Base-by-base conservation (phyloP, 495 filamentous ascomycete genomes). In the Podospora sp. region DNA sequence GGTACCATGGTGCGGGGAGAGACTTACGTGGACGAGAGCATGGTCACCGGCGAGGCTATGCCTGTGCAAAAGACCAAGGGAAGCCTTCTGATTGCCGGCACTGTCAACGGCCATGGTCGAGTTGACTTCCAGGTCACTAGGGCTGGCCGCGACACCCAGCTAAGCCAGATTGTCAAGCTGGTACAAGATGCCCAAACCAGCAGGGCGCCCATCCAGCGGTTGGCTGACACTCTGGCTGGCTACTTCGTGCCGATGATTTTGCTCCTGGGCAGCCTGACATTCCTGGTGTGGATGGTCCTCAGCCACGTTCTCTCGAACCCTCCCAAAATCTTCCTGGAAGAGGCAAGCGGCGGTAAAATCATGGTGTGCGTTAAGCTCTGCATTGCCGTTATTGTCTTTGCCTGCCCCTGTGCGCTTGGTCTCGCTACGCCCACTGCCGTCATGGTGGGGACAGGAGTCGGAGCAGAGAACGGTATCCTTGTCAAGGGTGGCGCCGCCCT, bases 361-460 rank as follows among this genome's bases (percentile, higher is more conserved):
- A 97, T 98, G 92, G 91, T 99, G 2, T 99, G 96, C 74, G 80
- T 98, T 61, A 95, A 99, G 80, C 87, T 99, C 16, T 98, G 96
- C 76, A 99, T 99, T 69, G 95, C 96, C 0, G 95, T 99, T 62
- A 97, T 99, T 75, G 96, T 98, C 21, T 97, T 99, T 78, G 95
- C 95, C 5, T 99, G 95, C 75, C 95, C 95, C 21, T 99, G 95
- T 72, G 96, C 96, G 0, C 84, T 99, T 25, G 95, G 95, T 59
- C 86, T 99, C 18, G 92, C 91, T 52, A 98, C 95, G 0, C 95
- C 95, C 2, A 99, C 95, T 0, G 95, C 95, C 1, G 94, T 99
- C 70, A 98, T 99, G 96, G 95, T 99, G 3, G 95, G 96, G 14
- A 98, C 96, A 9, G 95, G 95, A 53, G 88, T 98, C 24, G 95